Percentiles rank a stretch among this genome's conserved stretches.
Conservation (phyloP, 768 basidiomycete species). For the Mycena leptocephala region DNA sequence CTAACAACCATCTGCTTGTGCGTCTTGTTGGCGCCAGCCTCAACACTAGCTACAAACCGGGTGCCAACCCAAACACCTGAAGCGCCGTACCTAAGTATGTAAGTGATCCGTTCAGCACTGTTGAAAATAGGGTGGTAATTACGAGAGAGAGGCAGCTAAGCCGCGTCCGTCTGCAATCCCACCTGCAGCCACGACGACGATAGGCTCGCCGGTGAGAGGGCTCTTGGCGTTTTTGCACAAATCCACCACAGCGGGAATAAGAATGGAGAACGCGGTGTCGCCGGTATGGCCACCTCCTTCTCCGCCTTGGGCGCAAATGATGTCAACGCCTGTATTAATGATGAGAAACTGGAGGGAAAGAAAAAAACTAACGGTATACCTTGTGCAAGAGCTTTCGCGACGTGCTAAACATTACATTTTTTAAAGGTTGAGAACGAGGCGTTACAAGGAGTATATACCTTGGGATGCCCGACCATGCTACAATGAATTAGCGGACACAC, state of each 20-base stretch:
- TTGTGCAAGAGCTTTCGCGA: slow-evolving; percentile 81
- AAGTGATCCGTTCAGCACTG: not conserved
- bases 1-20: slow-evolving; percentile 80
- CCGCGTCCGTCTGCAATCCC: slow-evolving; percentile 90
- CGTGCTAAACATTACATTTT: too few species aligned
- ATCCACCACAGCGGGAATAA: slow-evolving; percentile 89
- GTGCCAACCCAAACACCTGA: slow-evolving; percentile 93
- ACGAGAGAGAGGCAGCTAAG: slow-evolving; percentile 83
- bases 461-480: slow-evolving; percentile 91
- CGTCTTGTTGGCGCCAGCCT: slow-evolving; percentile 83
- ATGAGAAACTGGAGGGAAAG: not conserved
- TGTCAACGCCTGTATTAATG: slow-evolving; percentile 76
- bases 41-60: slow-evolving; percentile 86
- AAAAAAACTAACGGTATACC: slow-evolving; percentile 52
- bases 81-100: slow-evolving; percentile 78
- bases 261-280: slow-evolving; percentile 84
- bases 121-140: slow-evolving; percentile 35
- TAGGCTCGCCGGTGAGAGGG: slow-evolving; percentile 83
- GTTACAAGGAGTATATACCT: slow-evolving; percentile 57
- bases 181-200: slow-evolving; percentile 88
- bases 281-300: slow-evolving; percentile 95
- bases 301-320: slow-evolving; percentile 91
- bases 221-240: slow-evolving; percentile 78
- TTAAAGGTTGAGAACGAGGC: slow-evolving; percentile 12
- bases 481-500: slow-evolving; percentile 9